phyloP scores from a whole-genome alignment of 1,284 basidiomycete genomes.

The Ceratobasidium sp. region DNA sequence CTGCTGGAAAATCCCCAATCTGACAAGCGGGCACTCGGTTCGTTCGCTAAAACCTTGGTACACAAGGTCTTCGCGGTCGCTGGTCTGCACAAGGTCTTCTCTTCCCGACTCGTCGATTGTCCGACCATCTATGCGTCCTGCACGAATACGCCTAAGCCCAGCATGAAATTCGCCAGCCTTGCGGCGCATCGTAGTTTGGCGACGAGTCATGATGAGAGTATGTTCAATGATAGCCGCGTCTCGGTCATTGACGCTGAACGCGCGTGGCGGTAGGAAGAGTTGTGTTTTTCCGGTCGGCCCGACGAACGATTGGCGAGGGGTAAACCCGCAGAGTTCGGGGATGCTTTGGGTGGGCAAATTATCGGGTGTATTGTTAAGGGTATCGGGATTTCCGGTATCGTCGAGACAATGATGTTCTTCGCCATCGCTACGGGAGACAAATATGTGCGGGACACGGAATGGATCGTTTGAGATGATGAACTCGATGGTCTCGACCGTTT shows the following conservation, averaged over 20 bases:
- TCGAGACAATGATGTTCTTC: conserved; percentile 32
- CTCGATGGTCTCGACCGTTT: conserved; percentile 28
- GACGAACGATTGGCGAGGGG: conserved; percentile 34
- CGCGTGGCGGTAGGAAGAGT: conserved; percentile 38
- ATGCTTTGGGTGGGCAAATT: neutral
- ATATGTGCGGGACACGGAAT: conserved; percentile 36
- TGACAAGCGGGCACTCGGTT: conserved; percentile 24
- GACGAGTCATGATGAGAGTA: conserved; percentile 4
- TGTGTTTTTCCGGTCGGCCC: conserved; percentile 31
- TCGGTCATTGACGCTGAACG: conserved; percentile 23
- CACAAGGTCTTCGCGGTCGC: neutral
- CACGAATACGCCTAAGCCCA: conserved; percentile 16
- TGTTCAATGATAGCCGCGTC: neutral
- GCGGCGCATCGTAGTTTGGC: conserved; percentile 12
- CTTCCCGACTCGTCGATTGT: neutral
- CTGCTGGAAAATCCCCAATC: conserved; percentile 29
- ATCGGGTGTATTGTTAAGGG: neutral
- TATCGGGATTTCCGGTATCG: conserved; percentile 27
- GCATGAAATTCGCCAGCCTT: conserved; percentile 27
- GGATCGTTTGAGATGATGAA: conserved; percentile 36
- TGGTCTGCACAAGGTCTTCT: conserved; percentile 29
- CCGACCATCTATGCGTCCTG: neutral
- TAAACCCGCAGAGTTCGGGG: conserved; percentile 21
- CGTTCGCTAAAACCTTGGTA: conserved; percentile 26
- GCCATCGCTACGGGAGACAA: conserved; percentile 41